Evolutionary conservation across 371 early-diverging fungal species (phyloP).

Genomic region (Lichtheimia ramosa): DNA sequence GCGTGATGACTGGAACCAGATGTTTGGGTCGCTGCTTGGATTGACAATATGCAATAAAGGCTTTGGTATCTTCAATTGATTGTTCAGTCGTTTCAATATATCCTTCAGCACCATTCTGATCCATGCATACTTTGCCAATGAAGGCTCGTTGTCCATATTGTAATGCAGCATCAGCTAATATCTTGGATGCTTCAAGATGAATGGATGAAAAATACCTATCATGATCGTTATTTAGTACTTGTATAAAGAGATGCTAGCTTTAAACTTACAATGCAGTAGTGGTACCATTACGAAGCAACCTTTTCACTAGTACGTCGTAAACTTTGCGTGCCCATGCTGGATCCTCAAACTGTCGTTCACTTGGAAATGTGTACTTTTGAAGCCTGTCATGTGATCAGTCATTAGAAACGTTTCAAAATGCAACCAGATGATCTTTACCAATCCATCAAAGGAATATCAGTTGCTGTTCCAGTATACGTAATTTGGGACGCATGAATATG

Average conservation of each 20-base stretch:
- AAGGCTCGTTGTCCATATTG: slow-evolving; percentile 65
- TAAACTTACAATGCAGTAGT: slow-evolving; percentile 53
- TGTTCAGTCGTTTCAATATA: slow-evolving; percentile 53
- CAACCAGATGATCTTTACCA: slow-evolving; percentile 24
- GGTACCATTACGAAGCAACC: slow-evolving; percentile 49
- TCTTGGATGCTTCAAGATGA: slow-evolving; percentile 49
- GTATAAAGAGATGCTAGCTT: too few relatives aligned
- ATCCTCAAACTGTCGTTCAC: slow-evolving; percentile 49
- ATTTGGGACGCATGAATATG: slow-evolving; percentile 78
- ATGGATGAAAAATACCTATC: slow-evolving; percentile 62
- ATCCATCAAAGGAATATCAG: slow-evolving; percentile 65
- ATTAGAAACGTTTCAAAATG: too few relatives aligned
- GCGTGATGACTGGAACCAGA: slow-evolving; percentile 62
- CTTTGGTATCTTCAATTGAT: slow-evolving; percentile 27
- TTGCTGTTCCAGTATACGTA: slow-evolving; percentile 63
- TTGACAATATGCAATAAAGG: slow-evolving; percentile 8
- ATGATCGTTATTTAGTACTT: too few relatives aligned
- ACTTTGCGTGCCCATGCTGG: slow-evolving; percentile 40
- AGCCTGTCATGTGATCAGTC: slow-evolving; percentile 25
- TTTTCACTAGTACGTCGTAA: slow-evolving; percentile 44
- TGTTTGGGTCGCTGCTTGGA: slow-evolving; percentile 7
- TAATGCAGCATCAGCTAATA: slow-evolving; percentile 51
- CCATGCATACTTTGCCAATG: slow-evolving; percentile 76
- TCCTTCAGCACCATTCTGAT: slow-evolving; percentile 56
- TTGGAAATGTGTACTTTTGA: slow-evolving; percentile 65